Evolutionary conservation across 2,329 filamentous ascomycete species (phyloP).

Genomic region (Tolypocladium sp.): DNA sequence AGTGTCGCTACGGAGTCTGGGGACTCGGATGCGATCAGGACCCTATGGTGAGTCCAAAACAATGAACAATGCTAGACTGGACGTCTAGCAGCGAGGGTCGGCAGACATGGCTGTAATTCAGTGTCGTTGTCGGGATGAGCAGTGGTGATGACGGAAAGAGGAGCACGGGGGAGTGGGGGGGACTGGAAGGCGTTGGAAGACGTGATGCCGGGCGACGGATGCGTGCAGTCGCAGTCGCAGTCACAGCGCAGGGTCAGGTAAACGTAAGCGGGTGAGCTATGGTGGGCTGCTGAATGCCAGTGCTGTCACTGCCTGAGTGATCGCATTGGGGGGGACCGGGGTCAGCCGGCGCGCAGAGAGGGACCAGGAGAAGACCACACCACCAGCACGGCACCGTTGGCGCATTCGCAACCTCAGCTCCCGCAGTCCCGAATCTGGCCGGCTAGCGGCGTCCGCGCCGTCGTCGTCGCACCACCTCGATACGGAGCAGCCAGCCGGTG

Average conservation of each 20-base stretch:
- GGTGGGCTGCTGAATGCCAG: not conserved
- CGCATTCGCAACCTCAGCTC: not conserved
- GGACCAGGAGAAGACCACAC: not conserved
- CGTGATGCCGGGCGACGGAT: conserved; percentile 1
- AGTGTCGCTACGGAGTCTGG: conserved; percentile 3
- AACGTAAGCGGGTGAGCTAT: not conserved
- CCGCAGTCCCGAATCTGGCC: not conserved
- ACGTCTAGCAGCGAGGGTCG: conserved; percentile 12
- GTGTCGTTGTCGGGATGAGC: not conserved
- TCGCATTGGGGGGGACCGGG: not conserved
- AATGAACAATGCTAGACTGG: conserved; percentile 12
- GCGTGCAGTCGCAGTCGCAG: not conserved
- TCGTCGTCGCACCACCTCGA: not conserved
- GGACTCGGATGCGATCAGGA: conserved; percentile 3
- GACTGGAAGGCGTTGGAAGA: not conserved
- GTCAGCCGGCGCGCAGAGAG: not conserved
- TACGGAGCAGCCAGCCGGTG: not conserved
- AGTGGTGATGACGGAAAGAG: conserved; percentile 4
- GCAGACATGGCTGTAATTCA: conserved; percentile 10
- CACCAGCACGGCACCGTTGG: not conserved
- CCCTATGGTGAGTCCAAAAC: conserved; percentile 9
- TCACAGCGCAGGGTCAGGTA: not conserved
- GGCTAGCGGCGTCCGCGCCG: not conserved
- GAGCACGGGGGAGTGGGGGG: not conserved
- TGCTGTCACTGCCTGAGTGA: not conserved